phyloP scores from a whole-genome alignment of 768 basidiomycete species.

The Kwoniella heveanensis region DNA sequence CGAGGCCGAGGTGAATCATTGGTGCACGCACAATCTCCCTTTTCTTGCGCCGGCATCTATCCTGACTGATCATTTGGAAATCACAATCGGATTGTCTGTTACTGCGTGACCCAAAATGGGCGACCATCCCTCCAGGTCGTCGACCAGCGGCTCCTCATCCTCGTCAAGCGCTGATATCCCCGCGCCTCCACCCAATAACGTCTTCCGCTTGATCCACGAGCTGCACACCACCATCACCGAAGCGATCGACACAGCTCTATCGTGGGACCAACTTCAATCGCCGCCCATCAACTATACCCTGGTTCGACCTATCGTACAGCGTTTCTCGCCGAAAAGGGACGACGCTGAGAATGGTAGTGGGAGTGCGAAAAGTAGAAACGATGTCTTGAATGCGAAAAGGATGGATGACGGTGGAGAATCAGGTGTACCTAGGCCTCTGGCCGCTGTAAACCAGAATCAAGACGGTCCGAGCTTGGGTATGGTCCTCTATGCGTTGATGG shows the following conservation, averaged over 20 bases:
- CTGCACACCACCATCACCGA: constrained; percentile 41
- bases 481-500: constrained; percentile 53
- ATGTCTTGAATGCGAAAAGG: not conserved
- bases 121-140: not conserved
- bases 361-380: not conserved
- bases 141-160: not conserved
- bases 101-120: no score
- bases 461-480: constrained; percentile 27
- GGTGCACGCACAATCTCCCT: no score
- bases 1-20: no score
- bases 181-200: constrained; percentile 1
- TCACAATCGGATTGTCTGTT: no score
- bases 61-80: no score
- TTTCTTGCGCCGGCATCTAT: no score
- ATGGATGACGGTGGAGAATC: constrained; percentile 26
- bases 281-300: constrained; percentile 53
- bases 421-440: constrained; percentile 2
- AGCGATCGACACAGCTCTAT: constrained; percentile 47
- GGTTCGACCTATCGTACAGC: constrained; percentile 48
- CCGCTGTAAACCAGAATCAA: not conserved
- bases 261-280: constrained; percentile 54
- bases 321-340: constrained; percentile 31
- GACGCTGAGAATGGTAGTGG: not conserved
- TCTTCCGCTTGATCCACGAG: constrained; percentile 50
- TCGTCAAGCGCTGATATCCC: not conserved